A percentile compares a stretch with the other conserved stretches of the same genome.
phyloP scores from a whole-genome alignment of 2,329 filamentous ascomycete species.

The Pseudomassariella vexata region DNA sequence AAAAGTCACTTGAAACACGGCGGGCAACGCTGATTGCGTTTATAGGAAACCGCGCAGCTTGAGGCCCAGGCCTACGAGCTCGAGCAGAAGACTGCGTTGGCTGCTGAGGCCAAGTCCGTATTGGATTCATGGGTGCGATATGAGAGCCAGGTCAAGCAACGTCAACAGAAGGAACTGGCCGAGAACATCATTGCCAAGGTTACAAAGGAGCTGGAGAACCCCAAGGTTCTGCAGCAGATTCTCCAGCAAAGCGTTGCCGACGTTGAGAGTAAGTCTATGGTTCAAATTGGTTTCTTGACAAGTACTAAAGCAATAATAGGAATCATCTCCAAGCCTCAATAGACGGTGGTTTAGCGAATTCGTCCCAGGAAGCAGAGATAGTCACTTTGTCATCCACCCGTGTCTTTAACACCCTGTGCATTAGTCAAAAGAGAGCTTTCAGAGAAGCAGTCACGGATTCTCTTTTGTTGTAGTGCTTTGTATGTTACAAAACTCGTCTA shows the following conservation, averaged over 20 bases:
- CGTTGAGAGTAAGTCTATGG: slow-evolving; percentile 71
- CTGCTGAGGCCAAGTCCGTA: slow-evolving; percentile 87
- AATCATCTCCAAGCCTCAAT: slow-evolving; percentile 61
- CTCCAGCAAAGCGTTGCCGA: slow-evolving; percentile 93
- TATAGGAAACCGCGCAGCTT: slow-evolving; percentile 94
- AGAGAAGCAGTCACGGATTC: too few relatives aligned
- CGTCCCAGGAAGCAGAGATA: slow-evolving; percentile 21
- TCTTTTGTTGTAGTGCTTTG: too few relatives aligned
- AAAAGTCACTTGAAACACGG: not conserved
- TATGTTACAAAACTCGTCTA: too few relatives aligned
- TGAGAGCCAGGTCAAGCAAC: slow-evolving; percentile 96
- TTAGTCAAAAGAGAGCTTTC: slow-evolving; percentile 42
- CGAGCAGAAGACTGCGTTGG: slow-evolving; percentile 91
- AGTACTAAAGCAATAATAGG: slow-evolving; percentile 29
- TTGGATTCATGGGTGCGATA: slow-evolving; percentile 99
- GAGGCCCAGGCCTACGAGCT: slow-evolving; percentile 96
- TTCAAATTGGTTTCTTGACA: too few relatives aligned
- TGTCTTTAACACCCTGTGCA: slow-evolving; percentile 55
- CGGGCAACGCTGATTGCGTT: slow-evolving; percentile 11
- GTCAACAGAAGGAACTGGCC: slow-evolving; percentile 94
- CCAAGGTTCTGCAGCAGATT: slow-evolving; percentile 95
- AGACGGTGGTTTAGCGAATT: slow-evolving; percentile 35
- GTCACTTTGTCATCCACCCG: slow-evolving; percentile 46
- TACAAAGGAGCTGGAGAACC: slow-evolving; percentile 97
- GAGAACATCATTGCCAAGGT: slow-evolving; percentile 94